Conservation (phyloP, 1,284 basidiomycete species). For the Ganoderma sinense region DNA sequence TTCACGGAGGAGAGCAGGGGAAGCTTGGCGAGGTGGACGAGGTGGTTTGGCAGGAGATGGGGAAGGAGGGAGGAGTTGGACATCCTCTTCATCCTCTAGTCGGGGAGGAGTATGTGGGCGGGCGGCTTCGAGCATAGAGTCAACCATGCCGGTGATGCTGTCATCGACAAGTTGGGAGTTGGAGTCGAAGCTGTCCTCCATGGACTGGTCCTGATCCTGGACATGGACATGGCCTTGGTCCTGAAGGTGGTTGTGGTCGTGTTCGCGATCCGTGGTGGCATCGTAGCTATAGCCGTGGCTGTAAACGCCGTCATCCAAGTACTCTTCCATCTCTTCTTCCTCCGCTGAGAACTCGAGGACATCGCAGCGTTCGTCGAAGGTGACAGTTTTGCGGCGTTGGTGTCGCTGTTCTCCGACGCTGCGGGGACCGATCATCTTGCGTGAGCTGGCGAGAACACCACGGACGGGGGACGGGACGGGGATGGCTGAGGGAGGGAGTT, state of each 20-base stretch:
- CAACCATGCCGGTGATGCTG: conserved; percentile 68
- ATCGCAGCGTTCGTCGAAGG: conserved; percentile 86
- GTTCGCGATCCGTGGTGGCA: neutral
- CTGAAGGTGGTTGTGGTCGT: conserved; percentile 33
- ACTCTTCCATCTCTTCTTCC: conserved; percentile 42
- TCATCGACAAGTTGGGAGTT: conserved; percentile 52
- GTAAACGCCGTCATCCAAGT: conserved; percentile 55
- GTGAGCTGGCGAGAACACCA: conserved; percentile 48
- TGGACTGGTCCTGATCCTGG: conserved; percentile 36
- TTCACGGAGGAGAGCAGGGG: neutral
- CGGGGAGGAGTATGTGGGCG: conserved; percentile 34
- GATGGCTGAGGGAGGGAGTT: conserved; percentile 47
- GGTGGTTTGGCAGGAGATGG: conserved; percentile 62
- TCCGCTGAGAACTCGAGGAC: conserved; percentile 86
- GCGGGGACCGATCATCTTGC: conserved; percentile 85
- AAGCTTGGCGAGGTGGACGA: conserved; percentile 12
- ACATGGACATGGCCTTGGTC: neutral
- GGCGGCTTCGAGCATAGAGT: conserved; percentile 60
- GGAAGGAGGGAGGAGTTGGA: conserved; percentile 63
- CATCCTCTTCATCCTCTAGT: conserved; percentile 45
- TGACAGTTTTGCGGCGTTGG: conserved; percentile 81
- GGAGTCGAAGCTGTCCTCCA: conserved; percentile 32
- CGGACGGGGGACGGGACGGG: conserved; percentile 74
- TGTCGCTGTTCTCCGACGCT: conserved; percentile 60
- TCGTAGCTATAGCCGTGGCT: conserved; percentile 17